Evolutionary conservation across 1,284 basidiomycete species (phyloP).

Genomic region (Pseudozyma thailandica): DNA sequence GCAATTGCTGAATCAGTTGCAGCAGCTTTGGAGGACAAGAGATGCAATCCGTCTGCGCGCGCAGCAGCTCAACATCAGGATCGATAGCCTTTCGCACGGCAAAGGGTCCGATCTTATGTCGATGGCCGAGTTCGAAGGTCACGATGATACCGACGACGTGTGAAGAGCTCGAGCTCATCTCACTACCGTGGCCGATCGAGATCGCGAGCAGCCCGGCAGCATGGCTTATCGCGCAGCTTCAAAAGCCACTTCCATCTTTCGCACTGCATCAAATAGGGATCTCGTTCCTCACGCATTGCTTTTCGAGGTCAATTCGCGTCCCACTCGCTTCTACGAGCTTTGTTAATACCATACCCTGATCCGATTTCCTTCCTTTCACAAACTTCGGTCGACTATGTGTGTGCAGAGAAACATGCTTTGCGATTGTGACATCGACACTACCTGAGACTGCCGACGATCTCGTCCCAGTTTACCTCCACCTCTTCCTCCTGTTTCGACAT

Average conservation of each 20-base stretch:
- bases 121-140: slow-evolving; percentile 1
- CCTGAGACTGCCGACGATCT: slow-evolving; percentile 11
- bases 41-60: slow-evolving; percentile 31
- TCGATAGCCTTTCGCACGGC: slow-evolving; percentile 36
- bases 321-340: too few relatives aligned
- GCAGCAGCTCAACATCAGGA: slow-evolving; percentile 37
- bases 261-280: slow-evolving; percentile 7
- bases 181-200: too few relatives aligned
- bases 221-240: neutral
- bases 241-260: neutral
- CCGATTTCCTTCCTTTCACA: slow-evolving; percentile 1
- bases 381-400: neutral
- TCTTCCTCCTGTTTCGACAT: slow-evolving; percentile 1
- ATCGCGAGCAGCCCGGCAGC: too few relatives aligned
- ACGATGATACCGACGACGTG: slow-evolving; percentile 24
- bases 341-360: too few relatives aligned
- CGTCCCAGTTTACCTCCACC: slow-evolving; percentile 14
- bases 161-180: slow-evolving; percentile 2
- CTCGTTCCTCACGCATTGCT: neutral
- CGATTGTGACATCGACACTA: slow-evolving; percentile 2
- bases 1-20: slow-evolving; percentile 38
- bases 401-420: too few relatives aligned
- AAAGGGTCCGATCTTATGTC: slow-evolving; percentile 35
- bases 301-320: neutral
- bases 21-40: slow-evolving; percentile 40